A percentile compares a stretch with the other conserved stretches of the same genome.
Conservation (phyloP, 495 filamentous ascomycete species). For the Cercophora sp. region DNA sequence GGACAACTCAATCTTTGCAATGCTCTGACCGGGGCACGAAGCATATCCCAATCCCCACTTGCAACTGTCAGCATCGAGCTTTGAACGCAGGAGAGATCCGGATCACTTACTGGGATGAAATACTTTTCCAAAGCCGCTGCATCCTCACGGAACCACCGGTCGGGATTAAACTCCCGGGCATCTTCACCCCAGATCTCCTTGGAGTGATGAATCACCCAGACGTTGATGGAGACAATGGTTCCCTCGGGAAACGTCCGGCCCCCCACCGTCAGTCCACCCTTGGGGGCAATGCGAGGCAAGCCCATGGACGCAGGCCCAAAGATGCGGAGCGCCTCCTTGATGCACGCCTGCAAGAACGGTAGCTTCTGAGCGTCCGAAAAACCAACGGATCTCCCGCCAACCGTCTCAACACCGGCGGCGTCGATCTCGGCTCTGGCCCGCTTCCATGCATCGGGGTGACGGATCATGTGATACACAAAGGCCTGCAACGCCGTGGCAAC, state of each 20-base stretch:
- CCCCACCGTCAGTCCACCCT: conserved; percentile 40
- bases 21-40: conserved; percentile 39
- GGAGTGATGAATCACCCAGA: conserved; percentile 42
- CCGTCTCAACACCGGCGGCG: conserved; percentile 19
- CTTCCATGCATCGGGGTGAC: conserved; percentile 30
- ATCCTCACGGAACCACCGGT: conserved; percentile 37
- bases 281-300: conserved; percentile 46
- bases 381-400: conserved; percentile 29
- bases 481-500: conserved; percentile 37
- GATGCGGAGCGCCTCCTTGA: conserved; percentile 59
- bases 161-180: conserved; percentile 35
- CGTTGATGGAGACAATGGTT: conserved; percentile 41
- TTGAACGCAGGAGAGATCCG: not conserved
- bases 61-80: not conserved
- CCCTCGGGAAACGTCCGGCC: conserved; percentile 18
- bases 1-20: conserved; percentile 44
- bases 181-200: conserved; percentile 31
- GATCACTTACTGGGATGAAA: conserved; percentile 20
- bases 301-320: conserved; percentile 47
- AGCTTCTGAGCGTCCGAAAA: conserved; percentile 46
- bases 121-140: conserved; percentile 27
- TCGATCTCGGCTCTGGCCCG: conserved; percentile 36
- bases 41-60: conserved; percentile 44
- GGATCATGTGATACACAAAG: conserved; percentile 30
- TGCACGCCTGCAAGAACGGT: conserved; percentile 43